Percentiles rank a stretch among this genome's conserved stretches.
Conservation (phyloP, 2,329 filamentous ascomycete species). For the Pseudocercospora fuligena region DNA sequence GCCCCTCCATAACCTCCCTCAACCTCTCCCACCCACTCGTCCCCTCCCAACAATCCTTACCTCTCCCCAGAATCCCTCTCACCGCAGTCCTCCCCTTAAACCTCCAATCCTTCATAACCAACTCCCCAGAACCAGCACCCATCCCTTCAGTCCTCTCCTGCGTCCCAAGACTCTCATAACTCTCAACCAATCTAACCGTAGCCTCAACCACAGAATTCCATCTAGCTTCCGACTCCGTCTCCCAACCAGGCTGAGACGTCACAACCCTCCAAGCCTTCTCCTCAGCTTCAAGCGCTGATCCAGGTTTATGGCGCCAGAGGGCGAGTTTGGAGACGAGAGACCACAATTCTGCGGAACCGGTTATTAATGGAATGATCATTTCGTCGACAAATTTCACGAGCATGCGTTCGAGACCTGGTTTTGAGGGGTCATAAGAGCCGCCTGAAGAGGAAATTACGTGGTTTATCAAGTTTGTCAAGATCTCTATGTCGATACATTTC, state of each 20-base stretch:
- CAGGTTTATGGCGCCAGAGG: constrained; percentile 72
- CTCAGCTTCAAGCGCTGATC: constrained; percentile 76
- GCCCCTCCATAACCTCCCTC: constrained; percentile 51
- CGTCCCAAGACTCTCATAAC: constrained; percentile 74
- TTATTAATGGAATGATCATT: constrained; percentile 81
- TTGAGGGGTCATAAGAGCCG: constrained; percentile 48
- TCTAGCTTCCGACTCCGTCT: constrained; percentile 62
- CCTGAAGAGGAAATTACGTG: constrained; percentile 64
- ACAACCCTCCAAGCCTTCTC: constrained; percentile 89
- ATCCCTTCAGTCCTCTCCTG: constrained; percentile 58
- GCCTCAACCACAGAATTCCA: constrained; percentile 77
- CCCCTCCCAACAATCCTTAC: constrained; percentile 81
- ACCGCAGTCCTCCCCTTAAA: constrained; percentile 87
- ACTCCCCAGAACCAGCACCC: constrained; percentile 53
- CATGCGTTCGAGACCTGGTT: constrained; percentile 61
- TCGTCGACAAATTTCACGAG: constrained; percentile 76
- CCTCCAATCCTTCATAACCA: constrained; percentile 81
- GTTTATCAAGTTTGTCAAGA: constrained; percentile 73
- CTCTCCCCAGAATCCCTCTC: constrained; percentile 80
- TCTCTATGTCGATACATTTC: constrained; percentile 73
- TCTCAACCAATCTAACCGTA: constrained; percentile 79
- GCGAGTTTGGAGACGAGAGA: constrained; percentile 72
- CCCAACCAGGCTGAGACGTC: constrained; percentile 59
- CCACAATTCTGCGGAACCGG: constrained; percentile 77
- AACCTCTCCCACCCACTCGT: constrained; percentile 69